Evolutionary conservation across 768 basidiomycete genomes (phyloP), one percentile per base, ranked within the genome.

Genomic region (Hypsizygus marmoreus): DNA sequence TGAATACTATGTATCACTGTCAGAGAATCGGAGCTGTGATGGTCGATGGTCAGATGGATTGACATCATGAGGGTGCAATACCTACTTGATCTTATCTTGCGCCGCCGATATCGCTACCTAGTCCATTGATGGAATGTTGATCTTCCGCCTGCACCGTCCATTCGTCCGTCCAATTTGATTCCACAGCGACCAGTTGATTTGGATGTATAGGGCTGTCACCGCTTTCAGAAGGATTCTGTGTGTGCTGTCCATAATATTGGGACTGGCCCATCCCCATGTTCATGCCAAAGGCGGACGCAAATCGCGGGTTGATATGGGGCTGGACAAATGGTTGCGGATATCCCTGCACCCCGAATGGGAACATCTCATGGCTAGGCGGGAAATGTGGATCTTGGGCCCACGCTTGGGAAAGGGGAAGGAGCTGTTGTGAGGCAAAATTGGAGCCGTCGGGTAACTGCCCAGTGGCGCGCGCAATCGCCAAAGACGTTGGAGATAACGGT

Each of bases 261-360:
- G 61, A 35, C n/a, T 51, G 58, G 11, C 45, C 37, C 40, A 59
- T 59, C 45, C 58, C 65, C 49, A 76, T 49, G 38, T 73, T 68
- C 45, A 82, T 61, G 19, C 81, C 85, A 51, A 88, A 86, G 22
- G 69, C 68, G 24, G 79, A 76, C 11, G 87, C 86, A 63, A 91
- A 91, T 9, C 83, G 76, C 7, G 89, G 89, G 55, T 91, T 91
- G 47, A 91, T 91, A 57, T 91, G 89, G 5, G 89, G 89, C 53
- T 89, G 86, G n/a, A 89, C 71, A 29, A 59, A 63, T 3, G 45
- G 50, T 49, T 56, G 48, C 29, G 63, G 50, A 31, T 53, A 59
- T 10, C 43, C 33, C 30, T 53, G 41, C 14, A 34, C 22, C 5
- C 55, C 51, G 23, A 45, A 57, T 16, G 49, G 54, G 44, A 58